Evolutionary conservation across 495 filamentous ascomycete species (phyloP).

Genomic region (Astrothelium subdiscretum): DNA sequence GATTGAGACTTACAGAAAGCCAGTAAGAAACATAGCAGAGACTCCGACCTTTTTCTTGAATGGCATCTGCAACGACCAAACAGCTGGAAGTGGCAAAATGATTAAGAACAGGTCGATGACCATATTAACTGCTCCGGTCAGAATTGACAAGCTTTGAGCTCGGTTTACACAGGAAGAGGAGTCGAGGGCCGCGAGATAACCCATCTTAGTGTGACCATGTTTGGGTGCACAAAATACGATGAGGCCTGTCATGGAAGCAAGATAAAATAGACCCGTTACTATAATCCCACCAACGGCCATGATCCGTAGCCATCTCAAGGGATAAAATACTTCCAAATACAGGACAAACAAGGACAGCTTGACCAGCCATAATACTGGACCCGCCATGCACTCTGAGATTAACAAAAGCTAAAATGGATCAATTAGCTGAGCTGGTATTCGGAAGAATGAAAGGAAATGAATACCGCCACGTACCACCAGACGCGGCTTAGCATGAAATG

Average conservation of each 20-base stretch:
- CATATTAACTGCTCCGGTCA: neutral
- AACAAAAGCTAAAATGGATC: neutral
- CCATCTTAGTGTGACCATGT: neutral
- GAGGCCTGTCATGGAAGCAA: neutral
- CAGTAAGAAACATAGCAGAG: neutral
- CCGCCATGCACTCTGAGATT: neutral
- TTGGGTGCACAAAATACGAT: neutral
- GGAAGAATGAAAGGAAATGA: neutral
- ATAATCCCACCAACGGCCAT: neutral
- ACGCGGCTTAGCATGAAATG: neutral
- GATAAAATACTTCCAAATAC: neutral
- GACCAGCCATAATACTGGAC: neutral
- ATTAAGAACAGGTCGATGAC: neutral
- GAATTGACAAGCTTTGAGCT: neutral
- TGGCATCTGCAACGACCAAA: constrained; percentile 8
- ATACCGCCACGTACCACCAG: neutral
- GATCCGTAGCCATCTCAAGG: neutral
- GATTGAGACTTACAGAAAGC: neutral
- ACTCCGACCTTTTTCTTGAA: constrained; percentile 6
- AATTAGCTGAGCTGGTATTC: neutral
- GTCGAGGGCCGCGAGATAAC: neutral
- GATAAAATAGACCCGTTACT: neutral
- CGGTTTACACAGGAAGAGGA: neutral
- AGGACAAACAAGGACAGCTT: neutral
- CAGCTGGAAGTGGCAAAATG: neutral